These are phyloP conservation scores for Cystobasidium sp. DNA, from an alignment of 1,284 basidiomycete genomes.

Conservation along the genomic window DNA sequence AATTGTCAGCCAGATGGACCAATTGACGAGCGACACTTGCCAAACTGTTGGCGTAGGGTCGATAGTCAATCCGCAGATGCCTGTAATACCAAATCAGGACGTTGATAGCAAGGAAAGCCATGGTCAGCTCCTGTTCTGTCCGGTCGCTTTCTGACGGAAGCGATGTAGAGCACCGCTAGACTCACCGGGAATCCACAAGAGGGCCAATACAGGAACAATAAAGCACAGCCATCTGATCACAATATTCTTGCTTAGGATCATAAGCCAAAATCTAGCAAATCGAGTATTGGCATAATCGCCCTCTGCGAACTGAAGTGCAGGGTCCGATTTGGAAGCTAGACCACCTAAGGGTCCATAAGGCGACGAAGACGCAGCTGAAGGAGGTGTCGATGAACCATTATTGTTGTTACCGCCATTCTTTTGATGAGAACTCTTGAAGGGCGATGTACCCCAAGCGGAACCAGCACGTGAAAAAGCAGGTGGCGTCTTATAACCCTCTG, in stretches of 20 bases:
- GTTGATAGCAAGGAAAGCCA: no score
- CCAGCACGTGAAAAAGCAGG: constrained; percentile 33
- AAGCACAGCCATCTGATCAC: constrained; percentile 76
- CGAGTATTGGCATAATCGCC: constrained; percentile 46
- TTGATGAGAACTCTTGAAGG: background rate
- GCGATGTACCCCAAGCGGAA: background rate
- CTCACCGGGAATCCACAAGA: constrained; percentile 70
- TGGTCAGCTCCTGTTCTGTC: no score
- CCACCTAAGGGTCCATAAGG: constrained; percentile 40
- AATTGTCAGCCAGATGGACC: constrained; percentile 64
- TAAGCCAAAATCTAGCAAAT: constrained; percentile 48
- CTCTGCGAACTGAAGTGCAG: constrained; percentile 41
- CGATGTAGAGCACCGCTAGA: background rate
- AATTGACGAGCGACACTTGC: constrained; percentile 72
- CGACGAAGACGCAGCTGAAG: background rate
- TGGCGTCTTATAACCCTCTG: constrained; percentile 38
- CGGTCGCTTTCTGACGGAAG: background rate
- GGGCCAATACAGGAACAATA: constrained; percentile 71
- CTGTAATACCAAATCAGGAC: constrained; percentile 51
- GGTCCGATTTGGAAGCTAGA: constrained; percentile 29
- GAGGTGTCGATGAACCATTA: background rate
- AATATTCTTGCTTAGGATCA: constrained; percentile 58
- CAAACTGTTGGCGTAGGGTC: constrained; percentile 63
- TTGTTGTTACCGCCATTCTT: background rate
- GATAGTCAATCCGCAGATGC: constrained; percentile 70